Evolutionary conservation across 257 asterid species (phyloP), one percentile per base, ranked within the genome.

Genomic region (Solanum microdontum): DNA sequence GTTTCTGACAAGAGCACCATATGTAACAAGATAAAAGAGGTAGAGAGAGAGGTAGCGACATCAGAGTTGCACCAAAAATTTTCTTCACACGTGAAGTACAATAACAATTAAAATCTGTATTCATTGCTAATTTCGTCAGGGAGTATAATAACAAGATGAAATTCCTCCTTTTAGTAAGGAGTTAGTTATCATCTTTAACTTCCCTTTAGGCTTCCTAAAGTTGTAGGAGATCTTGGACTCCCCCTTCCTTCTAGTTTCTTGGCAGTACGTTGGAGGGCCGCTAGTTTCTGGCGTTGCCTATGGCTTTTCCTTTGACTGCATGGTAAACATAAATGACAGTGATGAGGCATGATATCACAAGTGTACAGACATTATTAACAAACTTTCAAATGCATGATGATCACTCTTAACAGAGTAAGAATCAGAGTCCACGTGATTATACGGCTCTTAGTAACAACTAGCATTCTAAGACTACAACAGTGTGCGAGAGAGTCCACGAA

Each of bases 231-330:
- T 84, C 84, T 55, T 19, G 90, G 85, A 76, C 88, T 90, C 75
- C 76, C 76, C 90, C 82, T 94, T 58, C 93, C 89, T 86, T 94
- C 98, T 87, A 96, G 86, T 89, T 88, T 97, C 93, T 95, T 93
- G 28, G 85, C 97, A n/a, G 91, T 88, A 77, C 94, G 93, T 77
- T 89, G 93, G 77, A 91, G 58, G 64, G 96, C 95, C 87, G 90
- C 93, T 83, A 84, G 94, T 91, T 94, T 97, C 90, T 89, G 95
- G 11, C 95, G 95, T 80, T 79, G 98, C 62, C 79, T 89, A 64
- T 83, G 92, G 87, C 90, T 90, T 90, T 90, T 92, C 92, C 97
- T 91, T 91, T 85, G 92, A 88, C 99, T 94, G 94, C 94, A 94
- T 60, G 24, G 5, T 45, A 28, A 80, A 48, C 8, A 26, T 48